phyloP scores from a whole-genome alignment of 768 basidiomycete genomes.

The Tubosaeta brunneosetosa region DNA sequence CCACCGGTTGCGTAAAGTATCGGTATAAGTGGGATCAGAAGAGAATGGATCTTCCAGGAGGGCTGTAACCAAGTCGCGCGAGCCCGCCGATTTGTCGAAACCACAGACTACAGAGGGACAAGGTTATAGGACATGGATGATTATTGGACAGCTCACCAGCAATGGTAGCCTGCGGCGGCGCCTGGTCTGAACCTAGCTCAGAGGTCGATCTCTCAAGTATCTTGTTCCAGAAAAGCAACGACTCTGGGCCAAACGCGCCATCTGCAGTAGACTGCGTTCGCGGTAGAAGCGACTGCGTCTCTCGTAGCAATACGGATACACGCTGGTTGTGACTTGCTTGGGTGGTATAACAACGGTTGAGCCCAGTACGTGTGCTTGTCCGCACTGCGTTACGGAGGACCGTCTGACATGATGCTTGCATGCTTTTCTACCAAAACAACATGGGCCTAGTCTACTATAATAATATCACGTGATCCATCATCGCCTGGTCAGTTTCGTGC shows the following conservation, averaged over 20 bases:
- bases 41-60: slow-evolving; percentile 68
- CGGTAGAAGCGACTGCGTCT: slow-evolving; percentile 43
- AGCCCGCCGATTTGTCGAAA: slow-evolving; percentile 48
- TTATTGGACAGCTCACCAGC: slow-evolving; percentile 37
- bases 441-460: not conserved
- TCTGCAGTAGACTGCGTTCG: slow-evolving; percentile 33
- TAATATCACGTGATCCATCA: slow-evolving; percentile 18
- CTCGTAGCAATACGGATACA: slow-evolving; percentile 47
- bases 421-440: slow-evolving; percentile 15
- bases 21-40: slow-evolving; percentile 43
- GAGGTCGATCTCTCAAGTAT: slow-evolving; percentile 34
- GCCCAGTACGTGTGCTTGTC: not conserved
- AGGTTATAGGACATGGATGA: slow-evolving; percentile 2
- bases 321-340: slow-evolving; percentile 10
- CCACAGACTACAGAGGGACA: slow-evolving; percentile 50
- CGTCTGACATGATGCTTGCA: slow-evolving; percentile 20
- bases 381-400: slow-evolving; percentile 9
- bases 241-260: slow-evolving; percentile 24
- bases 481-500: slow-evolving; percentile 6
- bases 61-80: slow-evolving; percentile 60
- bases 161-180: slow-evolving; percentile 39
- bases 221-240: slow-evolving; percentile 43
- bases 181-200: slow-evolving; percentile 29
- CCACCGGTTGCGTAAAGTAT: slow-evolving; percentile 50
- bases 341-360: not conserved